phyloP scores from a whole-genome alignment of 2,329 filamentous ascomycete species.

The Scytalidium lignicola region DNA sequence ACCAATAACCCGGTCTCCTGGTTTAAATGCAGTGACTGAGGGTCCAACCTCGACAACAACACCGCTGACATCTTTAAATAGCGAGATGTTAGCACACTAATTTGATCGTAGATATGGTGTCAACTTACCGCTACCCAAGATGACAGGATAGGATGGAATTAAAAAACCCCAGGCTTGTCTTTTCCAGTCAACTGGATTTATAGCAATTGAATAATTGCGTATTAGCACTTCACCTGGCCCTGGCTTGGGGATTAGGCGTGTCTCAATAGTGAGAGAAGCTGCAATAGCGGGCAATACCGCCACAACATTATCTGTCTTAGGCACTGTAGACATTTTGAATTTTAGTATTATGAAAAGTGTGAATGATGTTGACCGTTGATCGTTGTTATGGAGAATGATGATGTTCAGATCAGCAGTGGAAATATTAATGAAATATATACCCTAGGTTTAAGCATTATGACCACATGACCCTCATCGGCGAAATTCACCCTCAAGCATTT shows the following conservation, averaged over 20 bases:
- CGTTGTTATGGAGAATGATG: too few species aligned
- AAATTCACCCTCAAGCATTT: too few species aligned
- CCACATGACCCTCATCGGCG: too few species aligned
- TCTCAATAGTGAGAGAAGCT: slow-evolving; percentile 25
- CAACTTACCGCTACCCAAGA: background rate
- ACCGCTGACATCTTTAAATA: slow-evolving; percentile 12
- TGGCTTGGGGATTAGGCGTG: slow-evolving; percentile 31
- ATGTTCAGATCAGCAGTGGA: too few species aligned
- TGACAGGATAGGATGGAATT: slow-evolving; percentile 7
- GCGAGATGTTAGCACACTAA: too few species aligned
- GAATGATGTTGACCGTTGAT: too few species aligned
- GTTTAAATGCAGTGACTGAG: slow-evolving; percentile 14
- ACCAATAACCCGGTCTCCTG: slow-evolving; percentile 39
- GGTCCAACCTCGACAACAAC: slow-evolving; percentile 10
- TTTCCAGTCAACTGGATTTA: slow-evolving; percentile 34
- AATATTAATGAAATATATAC: too few species aligned
- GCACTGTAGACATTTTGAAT: slow-evolving; percentile 1
- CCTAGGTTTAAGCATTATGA: too few species aligned
- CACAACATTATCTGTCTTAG: slow-evolving; percentile 11
- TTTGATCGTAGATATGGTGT: too few species aligned
- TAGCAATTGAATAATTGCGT: slow-evolving; percentile 29
- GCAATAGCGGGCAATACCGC: slow-evolving; percentile 21
- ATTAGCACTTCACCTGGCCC: slow-evolving; percentile 27
- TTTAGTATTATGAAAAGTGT: too few species aligned
- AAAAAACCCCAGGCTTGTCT: slow-evolving; percentile 23